phyloP scores from a whole-genome alignment of 1,284 basidiomycete genomes.

The Ceratobasidium sp. region DNA sequence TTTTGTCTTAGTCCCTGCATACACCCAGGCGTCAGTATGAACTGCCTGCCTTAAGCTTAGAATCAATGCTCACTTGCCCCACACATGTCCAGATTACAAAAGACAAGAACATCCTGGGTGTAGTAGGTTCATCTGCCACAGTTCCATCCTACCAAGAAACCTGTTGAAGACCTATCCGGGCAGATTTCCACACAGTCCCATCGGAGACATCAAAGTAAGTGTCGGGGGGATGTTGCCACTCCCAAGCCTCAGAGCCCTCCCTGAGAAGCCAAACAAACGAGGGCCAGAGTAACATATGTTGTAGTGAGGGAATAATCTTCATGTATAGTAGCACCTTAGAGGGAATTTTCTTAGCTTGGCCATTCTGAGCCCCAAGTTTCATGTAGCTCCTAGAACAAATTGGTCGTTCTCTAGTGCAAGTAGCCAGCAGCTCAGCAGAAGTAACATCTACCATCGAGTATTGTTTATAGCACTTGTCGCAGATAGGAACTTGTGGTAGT shows the following conservation, averaged over 20 bases:
- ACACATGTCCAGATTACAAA: too few relatives aligned
- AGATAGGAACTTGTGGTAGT: not conserved
- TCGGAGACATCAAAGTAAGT: not conserved
- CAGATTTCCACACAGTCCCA: not conserved
- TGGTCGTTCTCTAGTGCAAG: not conserved
- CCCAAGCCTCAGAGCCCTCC: not conserved
- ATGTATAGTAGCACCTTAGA: not conserved
- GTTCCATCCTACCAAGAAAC: not conserved
- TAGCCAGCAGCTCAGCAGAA: not conserved
- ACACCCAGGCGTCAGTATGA: too few relatives aligned
- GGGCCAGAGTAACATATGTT: not conserved
- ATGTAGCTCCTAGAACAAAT: not conserved
- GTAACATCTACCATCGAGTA: not conserved
- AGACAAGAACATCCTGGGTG: too few relatives aligned
- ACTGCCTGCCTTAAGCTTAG: too few relatives aligned
- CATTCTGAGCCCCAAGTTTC: not conserved
- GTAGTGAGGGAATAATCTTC: not conserved
- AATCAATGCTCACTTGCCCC: too few relatives aligned
- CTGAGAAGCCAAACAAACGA: not conserved
- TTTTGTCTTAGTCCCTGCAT: too few relatives aligned
- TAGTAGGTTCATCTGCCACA: constrained; percentile 11
- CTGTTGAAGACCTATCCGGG: constrained; percentile 1
- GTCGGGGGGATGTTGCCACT: not conserved
- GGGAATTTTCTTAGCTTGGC: not conserved
- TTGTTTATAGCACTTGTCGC: constrained; percentile 5